Conservation (phyloP, 306 rosid genomes). For the Hylodesmum podocarpum region DNA sequence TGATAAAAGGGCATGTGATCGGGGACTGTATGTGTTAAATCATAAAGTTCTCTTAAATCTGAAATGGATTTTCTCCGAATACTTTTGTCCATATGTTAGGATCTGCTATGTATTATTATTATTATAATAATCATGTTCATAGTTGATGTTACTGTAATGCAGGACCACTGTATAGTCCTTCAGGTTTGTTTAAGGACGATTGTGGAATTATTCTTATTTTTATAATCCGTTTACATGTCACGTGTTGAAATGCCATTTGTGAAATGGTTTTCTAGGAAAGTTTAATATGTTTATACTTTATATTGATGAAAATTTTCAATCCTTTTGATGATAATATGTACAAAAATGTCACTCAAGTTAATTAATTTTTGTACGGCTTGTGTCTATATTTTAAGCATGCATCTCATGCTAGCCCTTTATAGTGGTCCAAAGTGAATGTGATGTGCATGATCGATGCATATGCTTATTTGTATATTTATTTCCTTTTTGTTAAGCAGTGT, state of each 20-base stretch:
- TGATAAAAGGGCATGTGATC: slow-evolving; percentile 41
- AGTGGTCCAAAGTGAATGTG: slow-evolving; percentile 14
- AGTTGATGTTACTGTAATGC: slow-evolving; percentile 16
- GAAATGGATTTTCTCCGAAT: background rate
- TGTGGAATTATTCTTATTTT: background rate
- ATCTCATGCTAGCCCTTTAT: background rate
- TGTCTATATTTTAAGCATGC: background rate
- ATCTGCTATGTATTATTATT: background rate
- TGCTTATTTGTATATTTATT: background rate
- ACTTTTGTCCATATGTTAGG: background rate
- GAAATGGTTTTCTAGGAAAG: background rate
- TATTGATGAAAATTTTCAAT: background rate
- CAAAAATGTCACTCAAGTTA: background rate
- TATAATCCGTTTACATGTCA: slow-evolving; percentile 20
- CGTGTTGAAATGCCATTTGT: slow-evolving; percentile 28
- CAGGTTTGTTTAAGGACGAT: background rate
- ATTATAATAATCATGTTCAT: background rate
- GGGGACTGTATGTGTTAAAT: background rate
- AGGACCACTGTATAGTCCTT: slow-evolving; percentile 38
- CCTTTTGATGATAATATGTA: background rate
- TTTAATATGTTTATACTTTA: no score
- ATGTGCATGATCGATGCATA: background rate
- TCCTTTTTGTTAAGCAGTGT: background rate
- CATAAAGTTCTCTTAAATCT: slow-evolving; percentile 10
- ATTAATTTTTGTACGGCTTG: background rate